These are phyloP conservation scores for Neoascochyta sp. DNA, from an alignment of 2,329 filamentous ascomycete genomes.

Conservation along the genomic window DNA sequence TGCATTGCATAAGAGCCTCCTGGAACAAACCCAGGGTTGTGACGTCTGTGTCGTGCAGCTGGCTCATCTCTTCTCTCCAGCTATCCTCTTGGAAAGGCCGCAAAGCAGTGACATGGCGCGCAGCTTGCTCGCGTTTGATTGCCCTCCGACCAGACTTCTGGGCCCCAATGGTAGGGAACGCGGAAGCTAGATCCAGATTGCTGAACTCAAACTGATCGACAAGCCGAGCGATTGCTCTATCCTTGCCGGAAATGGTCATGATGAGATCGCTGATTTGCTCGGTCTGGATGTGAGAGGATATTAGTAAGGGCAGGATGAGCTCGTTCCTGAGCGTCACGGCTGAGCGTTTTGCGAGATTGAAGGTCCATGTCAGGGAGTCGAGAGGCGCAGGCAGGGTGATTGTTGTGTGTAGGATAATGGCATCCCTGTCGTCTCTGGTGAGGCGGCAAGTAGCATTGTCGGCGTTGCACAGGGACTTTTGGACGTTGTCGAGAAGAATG, in stretches of 20 bases:
- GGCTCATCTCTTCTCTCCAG: constrained; percentile 41
- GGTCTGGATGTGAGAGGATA: constrained; percentile 47
- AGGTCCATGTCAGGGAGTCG: constrained; percentile 61
- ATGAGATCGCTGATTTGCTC: constrained; percentile 49
- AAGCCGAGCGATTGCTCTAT: constrained; percentile 56
- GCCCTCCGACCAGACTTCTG: constrained; percentile 44
- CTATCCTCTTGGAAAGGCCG: constrained; percentile 49
- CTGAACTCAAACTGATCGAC: constrained; percentile 57
- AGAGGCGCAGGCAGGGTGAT: constrained; percentile 62
- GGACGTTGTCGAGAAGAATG: constrained; percentile 63
- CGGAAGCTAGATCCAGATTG: constrained; percentile 53
- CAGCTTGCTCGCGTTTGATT: constrained; percentile 50
- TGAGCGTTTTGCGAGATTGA: constrained; percentile 50
- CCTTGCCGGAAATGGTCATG: constrained; percentile 53
- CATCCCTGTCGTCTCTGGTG: constrained; percentile 32
- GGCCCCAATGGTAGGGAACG: constrained; percentile 55
- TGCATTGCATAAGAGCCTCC: constrained; percentile 29
- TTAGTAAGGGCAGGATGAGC: constrained; percentile 53
- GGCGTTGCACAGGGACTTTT: constrained; percentile 44
- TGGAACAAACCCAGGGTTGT: constrained; percentile 34
- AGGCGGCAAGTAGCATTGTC: constrained; percentile 35
- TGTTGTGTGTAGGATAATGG: constrained; percentile 52
- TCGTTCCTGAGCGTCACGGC: constrained; percentile 45
- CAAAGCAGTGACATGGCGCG: constrained; percentile 53
- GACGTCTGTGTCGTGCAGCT: constrained; percentile 19